Evolutionary conservation across 2,329 filamentous ascomycete species (phyloP), one percentile per base, ranked within the genome.

Genomic region (Microcyclospora tardicrescens): DNA sequence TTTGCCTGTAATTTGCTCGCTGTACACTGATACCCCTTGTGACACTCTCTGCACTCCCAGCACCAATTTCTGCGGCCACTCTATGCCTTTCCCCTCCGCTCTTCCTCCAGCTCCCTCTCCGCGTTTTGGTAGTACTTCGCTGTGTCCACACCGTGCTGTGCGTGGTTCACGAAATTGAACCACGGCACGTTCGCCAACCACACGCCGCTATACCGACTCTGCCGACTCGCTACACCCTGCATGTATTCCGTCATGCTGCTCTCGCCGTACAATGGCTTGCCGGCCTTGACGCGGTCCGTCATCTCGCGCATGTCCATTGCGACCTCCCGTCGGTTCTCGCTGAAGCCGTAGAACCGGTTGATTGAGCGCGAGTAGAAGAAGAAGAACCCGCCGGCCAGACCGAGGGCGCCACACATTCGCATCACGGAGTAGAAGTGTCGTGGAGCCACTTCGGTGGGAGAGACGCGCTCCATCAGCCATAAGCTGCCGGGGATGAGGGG

Each of bases 81-180:
- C 19, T 24, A 24, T 24, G 19, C 19, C 19, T 24, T 24, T 24
- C 49, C 57, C 44, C 59, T 52, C 43, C 67, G 68, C 69, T 93
- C 86, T 30, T 78, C 79, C 66, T 93, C 91, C 55, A 98, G 66
- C 64, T 98, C 91, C 61, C 80, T 72, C 71, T 98, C 91, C 6
- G 91, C 91, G 62, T 93, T 85, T 60, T 81, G 80, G 65, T 93
- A 98, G 69, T 98, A 98, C 69, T 98, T 98, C 48, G 89, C 86
- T 27, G 91, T 98, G 61, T 98, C 91, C 42, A 98, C 84, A 52
- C 91, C 91, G 61, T 98, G 91, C 74, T 93, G 75, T 59, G 76
- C 79, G 66, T 98, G 91, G 66, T 98, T 96, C 57, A 94, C 89
- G 66, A 98, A 82, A 71, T 98, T 98, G 67, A 94, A 89, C 91